Evolutionary conservation across 2,329 filamentous ascomycete species (phyloP).

Genomic region (Albifimbria verrucaria): DNA sequence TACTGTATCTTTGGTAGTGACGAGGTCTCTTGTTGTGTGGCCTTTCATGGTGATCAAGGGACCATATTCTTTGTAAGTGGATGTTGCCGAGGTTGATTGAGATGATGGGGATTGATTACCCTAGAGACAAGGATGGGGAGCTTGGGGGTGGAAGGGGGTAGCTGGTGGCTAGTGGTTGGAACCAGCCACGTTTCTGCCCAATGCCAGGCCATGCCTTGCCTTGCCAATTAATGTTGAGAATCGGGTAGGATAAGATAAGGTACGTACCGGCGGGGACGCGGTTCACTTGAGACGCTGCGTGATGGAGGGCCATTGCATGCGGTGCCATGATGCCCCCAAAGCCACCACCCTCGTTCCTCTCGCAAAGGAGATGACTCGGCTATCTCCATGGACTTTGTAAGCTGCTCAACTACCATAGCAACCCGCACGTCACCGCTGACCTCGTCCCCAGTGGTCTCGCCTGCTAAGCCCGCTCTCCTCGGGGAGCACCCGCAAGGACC

Average conservation of each 20-base stretch:
- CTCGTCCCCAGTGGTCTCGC: slow-evolving; percentile 56
- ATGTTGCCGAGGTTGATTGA: no score
- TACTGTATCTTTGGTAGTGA: no score
- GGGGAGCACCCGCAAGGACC: slow-evolving; percentile 53
- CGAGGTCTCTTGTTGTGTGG: no score
- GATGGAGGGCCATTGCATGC: not conserved
- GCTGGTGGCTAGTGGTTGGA: no score
- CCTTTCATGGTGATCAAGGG: no score
- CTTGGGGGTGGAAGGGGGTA: no score
- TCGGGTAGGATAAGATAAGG: no score
- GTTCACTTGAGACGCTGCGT: not conserved
- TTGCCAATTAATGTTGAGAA: no score
- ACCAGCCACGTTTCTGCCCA: not conserved
- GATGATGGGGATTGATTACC: no score
- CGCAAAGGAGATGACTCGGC: slow-evolving; percentile 11
- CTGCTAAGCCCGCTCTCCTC: slow-evolving; percentile 61
- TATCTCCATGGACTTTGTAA: slow-evolving; percentile 4
- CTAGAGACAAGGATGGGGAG: no score
- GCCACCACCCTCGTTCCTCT: slow-evolving; percentile 4
- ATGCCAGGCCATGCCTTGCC: not conserved
- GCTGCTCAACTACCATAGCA: not conserved
- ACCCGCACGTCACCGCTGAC: slow-evolving; percentile 6
- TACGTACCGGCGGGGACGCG: not conserved
- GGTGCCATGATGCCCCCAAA: not conserved
- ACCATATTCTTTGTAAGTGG: no score